Conservation (phyloP, 139 green algal genomes). For the Desmodesmus armatus region DNA sequence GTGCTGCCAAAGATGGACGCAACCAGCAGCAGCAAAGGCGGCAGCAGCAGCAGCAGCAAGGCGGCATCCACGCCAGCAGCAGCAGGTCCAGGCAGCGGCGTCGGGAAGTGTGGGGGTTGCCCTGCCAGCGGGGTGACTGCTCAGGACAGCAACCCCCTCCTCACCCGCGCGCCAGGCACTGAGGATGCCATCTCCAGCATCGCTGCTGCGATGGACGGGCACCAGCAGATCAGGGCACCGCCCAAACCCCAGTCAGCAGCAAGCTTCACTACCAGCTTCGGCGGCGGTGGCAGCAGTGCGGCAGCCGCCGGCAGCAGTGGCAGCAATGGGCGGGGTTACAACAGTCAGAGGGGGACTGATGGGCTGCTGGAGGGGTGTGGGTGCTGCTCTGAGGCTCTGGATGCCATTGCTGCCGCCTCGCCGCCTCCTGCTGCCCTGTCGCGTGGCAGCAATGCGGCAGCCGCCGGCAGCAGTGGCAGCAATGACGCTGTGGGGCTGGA, state of each 20-base stretch:
- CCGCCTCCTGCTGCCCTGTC: neutral
- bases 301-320: neutral
- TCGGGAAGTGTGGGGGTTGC: conserved; percentile 11
- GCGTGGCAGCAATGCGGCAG: neutral
- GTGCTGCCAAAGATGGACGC: conserved; percentile 5
- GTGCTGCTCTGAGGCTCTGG: conserved; percentile 14
- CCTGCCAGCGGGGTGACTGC: conserved; percentile 17
- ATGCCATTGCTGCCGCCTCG: conserved; percentile 17
- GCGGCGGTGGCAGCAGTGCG: neutral
- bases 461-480: neutral
- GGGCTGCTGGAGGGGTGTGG: conserved; percentile 7
- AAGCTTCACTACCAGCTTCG: neutral
- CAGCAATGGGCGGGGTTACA: neutral
- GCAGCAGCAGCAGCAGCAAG: neutral
- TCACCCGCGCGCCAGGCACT: conserved; percentile 1
- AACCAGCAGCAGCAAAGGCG: neutral
- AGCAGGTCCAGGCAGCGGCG: neutral
- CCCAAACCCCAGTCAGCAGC: neutral
- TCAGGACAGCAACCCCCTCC: conserved; percentile 6
- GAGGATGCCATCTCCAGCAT: conserved; percentile 26
- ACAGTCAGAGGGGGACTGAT: neutral
- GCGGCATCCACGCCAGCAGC: neutral
- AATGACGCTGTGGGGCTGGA: neutral
- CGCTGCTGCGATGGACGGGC: neutral
- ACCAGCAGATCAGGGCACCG: neutral